Evolutionary conservation across 2,329 filamentous ascomycete genomes (phyloP).

Genomic region (Pseudonectria foliicola): DNA sequence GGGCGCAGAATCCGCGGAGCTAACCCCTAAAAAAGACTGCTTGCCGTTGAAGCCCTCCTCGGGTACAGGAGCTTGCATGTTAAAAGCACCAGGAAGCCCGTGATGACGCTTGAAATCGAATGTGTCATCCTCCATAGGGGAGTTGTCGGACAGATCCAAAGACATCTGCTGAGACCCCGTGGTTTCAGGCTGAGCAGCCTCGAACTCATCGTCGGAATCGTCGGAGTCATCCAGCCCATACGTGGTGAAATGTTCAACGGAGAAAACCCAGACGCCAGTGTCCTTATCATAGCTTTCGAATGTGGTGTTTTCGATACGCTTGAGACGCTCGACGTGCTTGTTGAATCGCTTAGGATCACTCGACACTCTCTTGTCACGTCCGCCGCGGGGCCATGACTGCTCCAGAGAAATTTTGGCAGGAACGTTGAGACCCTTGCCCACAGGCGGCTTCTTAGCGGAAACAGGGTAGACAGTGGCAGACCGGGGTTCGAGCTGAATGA

Average conservation of each 20-base stretch:
- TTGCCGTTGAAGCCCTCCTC: constrained; percentile 48
- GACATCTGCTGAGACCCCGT: constrained; percentile 11
- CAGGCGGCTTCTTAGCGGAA: constrained; percentile 67
- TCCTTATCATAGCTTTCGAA: constrained; percentile 75
- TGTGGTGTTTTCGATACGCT: constrained; percentile 69
- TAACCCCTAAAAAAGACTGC: constrained; percentile 87
- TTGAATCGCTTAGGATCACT: constrained; percentile 57
- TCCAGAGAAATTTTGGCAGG: constrained; percentile 81
- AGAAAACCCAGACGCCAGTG: constrained; percentile 84
- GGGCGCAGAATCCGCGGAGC: constrained; percentile 76
- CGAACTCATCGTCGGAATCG: constrained; percentile 51
- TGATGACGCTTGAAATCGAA: constrained; percentile 47
- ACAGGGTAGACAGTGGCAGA: constrained; percentile 83
- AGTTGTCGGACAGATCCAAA: constrained; percentile 16
- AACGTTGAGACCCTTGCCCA: constrained; percentile 86
- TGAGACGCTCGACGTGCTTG: constrained; percentile 78
- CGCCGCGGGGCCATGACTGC: constrained; percentile 80
- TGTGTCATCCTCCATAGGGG: constrained; percentile 45
- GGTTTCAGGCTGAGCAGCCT: constrained; percentile 14
- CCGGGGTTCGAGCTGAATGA: constrained; percentile 70
- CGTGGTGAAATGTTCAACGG: constrained; percentile 92
- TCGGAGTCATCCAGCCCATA: constrained; percentile 82
- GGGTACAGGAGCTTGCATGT: constrained; percentile 48
- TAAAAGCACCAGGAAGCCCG: constrained; percentile 74
- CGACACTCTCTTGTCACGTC: constrained; percentile 47